phyloP scores from a whole-genome alignment of 2,329 filamentous ascomycete species.

The Tolypocladium ophioglossoides region DNA sequence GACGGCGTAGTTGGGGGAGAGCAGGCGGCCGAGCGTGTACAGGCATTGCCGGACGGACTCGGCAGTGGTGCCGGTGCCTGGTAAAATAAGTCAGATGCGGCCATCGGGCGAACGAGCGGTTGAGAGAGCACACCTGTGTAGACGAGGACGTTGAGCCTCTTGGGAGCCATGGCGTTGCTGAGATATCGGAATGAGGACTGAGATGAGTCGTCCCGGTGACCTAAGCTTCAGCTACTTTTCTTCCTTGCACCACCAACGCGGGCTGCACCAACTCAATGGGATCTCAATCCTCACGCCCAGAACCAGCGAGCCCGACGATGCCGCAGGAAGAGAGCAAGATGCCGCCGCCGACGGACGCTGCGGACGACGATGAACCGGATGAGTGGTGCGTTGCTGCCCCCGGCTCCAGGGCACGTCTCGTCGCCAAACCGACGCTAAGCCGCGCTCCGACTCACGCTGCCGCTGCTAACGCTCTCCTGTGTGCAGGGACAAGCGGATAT shows the following conservation, averaged over 20 bases:
- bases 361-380: conserved; percentile 70
- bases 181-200: neutral
- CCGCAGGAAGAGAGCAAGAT: conserved; percentile 42
- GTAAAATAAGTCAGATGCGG: conserved; percentile 6
- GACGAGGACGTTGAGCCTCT: conserved; percentile 81
- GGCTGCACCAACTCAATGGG: conserved; percentile 2
- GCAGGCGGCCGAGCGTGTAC: conserved; percentile 72
- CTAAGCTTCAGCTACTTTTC: conserved; percentile 1
- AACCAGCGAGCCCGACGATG: conserved; percentile 14
- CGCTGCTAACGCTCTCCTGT: neutral
- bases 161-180: conserved; percentile 44
- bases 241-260: conserved; percentile 3
- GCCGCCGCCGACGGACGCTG: conserved; percentile 23
- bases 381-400: conserved; percentile 57
- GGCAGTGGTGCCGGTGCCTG: conserved; percentile 74
- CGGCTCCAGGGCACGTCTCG: conserved; percentile 10
- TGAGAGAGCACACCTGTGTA: conserved; percentile 57
- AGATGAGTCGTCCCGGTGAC: neutral
- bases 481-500: conserved; percentile 89
- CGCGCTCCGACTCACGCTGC: conserved; percentile 1
- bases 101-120: neutral
- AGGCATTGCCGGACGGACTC: conserved; percentile 87
- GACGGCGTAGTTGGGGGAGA: conserved; percentile 87
- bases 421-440: conserved; percentile 15
- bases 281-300: conserved; percentile 3